phyloP scores from a whole-genome alignment of 768 basidiomycete species.

The Rhizopogon salebrosus region DNA sequence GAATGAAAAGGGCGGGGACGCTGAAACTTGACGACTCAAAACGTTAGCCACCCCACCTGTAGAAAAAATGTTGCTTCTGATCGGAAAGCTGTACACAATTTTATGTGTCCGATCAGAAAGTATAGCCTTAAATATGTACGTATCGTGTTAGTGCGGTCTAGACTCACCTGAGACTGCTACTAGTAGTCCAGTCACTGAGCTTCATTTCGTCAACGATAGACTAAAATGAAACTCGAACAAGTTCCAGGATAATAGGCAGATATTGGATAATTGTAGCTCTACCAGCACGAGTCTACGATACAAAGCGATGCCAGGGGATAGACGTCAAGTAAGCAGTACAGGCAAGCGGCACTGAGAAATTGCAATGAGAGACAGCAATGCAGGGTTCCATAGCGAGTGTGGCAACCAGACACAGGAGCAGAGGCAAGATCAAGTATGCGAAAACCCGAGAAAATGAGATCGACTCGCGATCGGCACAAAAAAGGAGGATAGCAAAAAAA shows the following conservation, averaged over 20 bases:
- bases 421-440: constrained; percentile 13
- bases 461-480: constrained; percentile 3
- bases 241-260: background rate
- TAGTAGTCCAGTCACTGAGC: too few species aligned
- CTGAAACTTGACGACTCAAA: too few species aligned
- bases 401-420: constrained; percentile 8
- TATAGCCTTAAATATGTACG: too few species aligned
- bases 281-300: constrained; percentile 19
- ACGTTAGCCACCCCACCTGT: too few species aligned
- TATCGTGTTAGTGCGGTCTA: too few species aligned
- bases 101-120: too few species aligned
- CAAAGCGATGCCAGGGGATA: constrained; percentile 17
- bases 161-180: too few species aligned
- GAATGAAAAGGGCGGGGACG: too few species aligned
- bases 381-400: constrained; percentile 25
- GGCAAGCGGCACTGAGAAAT: constrained; percentile 8
- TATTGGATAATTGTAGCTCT: background rate
- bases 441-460: constrained; percentile 5
- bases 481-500: constrained; percentile 17
- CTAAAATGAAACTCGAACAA: too few species aligned
- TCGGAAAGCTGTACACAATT: too few species aligned
- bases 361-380: constrained; percentile 14
- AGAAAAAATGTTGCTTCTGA: too few species aligned
- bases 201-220: too few species aligned
- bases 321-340: constrained; percentile 19